Conservation (phyloP, 495 filamentous ascomycete genomes). For the Parmelia sp. region DNA sequence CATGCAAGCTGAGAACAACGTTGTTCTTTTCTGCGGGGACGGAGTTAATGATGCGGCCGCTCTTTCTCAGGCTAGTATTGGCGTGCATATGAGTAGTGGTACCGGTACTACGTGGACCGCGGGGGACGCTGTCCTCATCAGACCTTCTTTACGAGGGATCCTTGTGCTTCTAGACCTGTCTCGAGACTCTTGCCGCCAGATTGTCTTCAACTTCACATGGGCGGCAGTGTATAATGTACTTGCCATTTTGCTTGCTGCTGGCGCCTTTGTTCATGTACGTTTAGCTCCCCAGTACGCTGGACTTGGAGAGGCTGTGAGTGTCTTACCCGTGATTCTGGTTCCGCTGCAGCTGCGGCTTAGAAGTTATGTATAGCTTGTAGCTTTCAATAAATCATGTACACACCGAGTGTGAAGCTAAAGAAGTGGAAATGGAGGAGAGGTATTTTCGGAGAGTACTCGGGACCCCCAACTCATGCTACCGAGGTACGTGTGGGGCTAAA, state of each 20-base stretch:
- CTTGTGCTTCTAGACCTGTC: conserved; percentile 55
- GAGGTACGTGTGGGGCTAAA: no score
- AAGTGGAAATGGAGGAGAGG: no score
- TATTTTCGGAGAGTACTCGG: no score
- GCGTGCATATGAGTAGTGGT: conserved; percentile 57
- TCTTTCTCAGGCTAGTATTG: conserved; percentile 65
- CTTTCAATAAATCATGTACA: not conserved
- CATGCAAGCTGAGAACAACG: conserved; percentile 22
- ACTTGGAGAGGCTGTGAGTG: conserved; percentile 70
- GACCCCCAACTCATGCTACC: no score
- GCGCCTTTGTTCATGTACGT: conserved; percentile 56
- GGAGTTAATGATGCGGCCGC: conserved; percentile 78
- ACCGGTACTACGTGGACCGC: conserved; percentile 61
- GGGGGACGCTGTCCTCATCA: conserved; percentile 64
- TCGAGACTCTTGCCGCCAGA: conserved; percentile 45
- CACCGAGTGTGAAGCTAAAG: not conserved
- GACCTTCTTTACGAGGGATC: conserved; percentile 46
- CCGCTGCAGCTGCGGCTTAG: conserved; percentile 43
- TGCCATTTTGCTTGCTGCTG: conserved; percentile 63
- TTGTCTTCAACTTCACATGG: conserved; percentile 70
- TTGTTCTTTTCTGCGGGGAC: conserved; percentile 66
- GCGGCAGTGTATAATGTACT: conserved; percentile 66
- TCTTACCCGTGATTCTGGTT: conserved; percentile 63
- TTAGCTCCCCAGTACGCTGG: conserved; percentile 72
- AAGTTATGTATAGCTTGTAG: not conserved